Evolutionary conservation across 169 alveolate species (phyloP).

Genomic region (Neospora caninum): DNA sequence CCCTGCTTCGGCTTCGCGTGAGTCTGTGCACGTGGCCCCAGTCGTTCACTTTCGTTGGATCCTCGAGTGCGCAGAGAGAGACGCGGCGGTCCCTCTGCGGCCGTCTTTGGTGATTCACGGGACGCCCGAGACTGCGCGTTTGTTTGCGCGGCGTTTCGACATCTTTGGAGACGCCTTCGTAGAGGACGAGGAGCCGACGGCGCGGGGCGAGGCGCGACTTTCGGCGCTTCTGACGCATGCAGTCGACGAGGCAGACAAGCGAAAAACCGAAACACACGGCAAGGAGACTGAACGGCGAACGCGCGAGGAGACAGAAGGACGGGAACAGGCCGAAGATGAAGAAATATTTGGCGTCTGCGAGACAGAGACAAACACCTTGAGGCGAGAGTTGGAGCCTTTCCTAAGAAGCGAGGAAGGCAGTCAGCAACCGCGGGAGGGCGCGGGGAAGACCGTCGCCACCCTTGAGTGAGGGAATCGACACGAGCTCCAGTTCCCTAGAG

Average conservation of each 20-base stretch:
- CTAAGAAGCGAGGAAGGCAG: too few species aligned
- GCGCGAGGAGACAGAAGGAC: too few species aligned
- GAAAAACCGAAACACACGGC: too few species aligned
- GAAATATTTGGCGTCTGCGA: too few species aligned
- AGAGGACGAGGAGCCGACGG: not conserved
- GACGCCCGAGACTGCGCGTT: not conserved
- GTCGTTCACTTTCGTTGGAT: slow-evolving; percentile 25
- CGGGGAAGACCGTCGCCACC: too few species aligned
- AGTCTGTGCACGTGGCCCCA: not conserved
- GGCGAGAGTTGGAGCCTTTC: too few species aligned
- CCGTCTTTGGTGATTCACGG: slow-evolving; percentile 12
- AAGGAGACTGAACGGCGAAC: too few species aligned
- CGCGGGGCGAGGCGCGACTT: not conserved
- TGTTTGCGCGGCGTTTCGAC: slow-evolving; percentile 5
- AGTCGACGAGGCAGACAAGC: not conserved
- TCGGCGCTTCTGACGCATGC: not conserved
- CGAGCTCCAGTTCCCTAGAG: too few species aligned
- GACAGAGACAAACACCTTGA: too few species aligned
- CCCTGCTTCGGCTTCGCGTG: not conserved
- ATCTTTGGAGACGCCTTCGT: not conserved
- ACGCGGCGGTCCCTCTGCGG: not conserved
- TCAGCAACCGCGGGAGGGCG: too few species aligned
- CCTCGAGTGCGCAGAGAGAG: not conserved
- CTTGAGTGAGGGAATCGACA: too few species aligned
- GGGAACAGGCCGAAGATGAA: too few species aligned